Percentiles rank a stretch among this genome's conserved stretches.
phyloP scores from a whole-genome alignment of 495 filamentous ascomycete genomes.

The Penicillium antarcticum region DNA sequence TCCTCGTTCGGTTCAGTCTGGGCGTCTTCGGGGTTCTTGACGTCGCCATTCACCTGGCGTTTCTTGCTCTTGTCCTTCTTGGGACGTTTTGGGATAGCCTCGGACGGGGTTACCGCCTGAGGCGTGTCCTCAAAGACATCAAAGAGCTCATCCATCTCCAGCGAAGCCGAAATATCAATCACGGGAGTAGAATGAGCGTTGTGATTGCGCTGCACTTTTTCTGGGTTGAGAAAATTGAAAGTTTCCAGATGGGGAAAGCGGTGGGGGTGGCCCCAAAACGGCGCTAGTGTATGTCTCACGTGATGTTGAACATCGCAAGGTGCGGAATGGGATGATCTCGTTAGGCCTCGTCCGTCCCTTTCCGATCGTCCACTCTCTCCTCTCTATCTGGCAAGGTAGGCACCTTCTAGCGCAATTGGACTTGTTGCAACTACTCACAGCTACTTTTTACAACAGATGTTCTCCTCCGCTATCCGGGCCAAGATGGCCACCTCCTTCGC shows the following conservation, averaged over 20 bases:
- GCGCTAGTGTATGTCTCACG: conserved; percentile 22
- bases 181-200: conserved; percentile 7
- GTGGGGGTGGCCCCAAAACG: conserved; percentile 11
- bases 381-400: conserved; percentile 33
- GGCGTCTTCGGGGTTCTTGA: conserved; percentile 49
- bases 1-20: conserved; percentile 50
- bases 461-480: conserved; percentile 73
- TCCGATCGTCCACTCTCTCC: conserved; percentile 31
- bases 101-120: conserved; percentile 33
- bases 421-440: conserved; percentile 10
- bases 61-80: conserved; percentile 70
- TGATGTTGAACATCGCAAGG: conserved; percentile 26
- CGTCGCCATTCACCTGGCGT: conserved; percentile 75
- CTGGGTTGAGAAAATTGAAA: conserved; percentile 35
- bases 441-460: conserved; percentile 60
- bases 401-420: conserved; percentile 3
- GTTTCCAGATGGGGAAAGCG: conserved; percentile 24
- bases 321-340: conserved; percentile 25
- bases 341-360: conserved; percentile 26
- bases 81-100: conserved; percentile 30
- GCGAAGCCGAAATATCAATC: conserved; percentile 11
- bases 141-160: conserved; percentile 76
- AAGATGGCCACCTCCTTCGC: conserved; percentile 56
- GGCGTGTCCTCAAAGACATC: conserved; percentile 75
- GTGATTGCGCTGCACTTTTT: conserved; percentile 15